phyloP scores from a whole-genome alignment of 345 rosid species.

The Geranium brycei region DNA sequence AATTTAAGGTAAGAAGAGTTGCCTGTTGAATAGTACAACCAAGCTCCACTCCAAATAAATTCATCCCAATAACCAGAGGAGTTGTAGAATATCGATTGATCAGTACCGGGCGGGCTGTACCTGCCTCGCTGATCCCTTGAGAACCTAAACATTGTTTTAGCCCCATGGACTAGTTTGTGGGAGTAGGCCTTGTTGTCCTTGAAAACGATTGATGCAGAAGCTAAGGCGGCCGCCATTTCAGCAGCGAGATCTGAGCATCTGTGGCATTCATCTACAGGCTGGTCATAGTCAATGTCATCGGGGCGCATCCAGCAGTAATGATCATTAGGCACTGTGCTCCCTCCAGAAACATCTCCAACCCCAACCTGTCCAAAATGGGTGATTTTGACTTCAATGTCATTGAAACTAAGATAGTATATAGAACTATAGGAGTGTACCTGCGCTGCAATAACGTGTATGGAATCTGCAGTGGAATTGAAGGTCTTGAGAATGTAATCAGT shows the following conservation, averaged over 20 bases:
- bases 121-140: conserved; percentile 64
- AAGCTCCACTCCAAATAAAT: conserved; percentile 85
- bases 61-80: conserved; percentile 92
- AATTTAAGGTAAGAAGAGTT: conserved; percentile 60
- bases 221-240: conserved; percentile 95
- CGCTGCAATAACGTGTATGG: conserved; percentile 39
- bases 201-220: conserved; percentile 91
- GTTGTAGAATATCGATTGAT: conserved; percentile 58
- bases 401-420: no score
- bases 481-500: conserved; percentile 87
- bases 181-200: conserved; percentile 90
- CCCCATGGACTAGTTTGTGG: conserved; percentile 87
- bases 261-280: conserved; percentile 58
- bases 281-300: conserved; percentile 81
- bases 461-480: conserved; percentile 66
- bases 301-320: conserved; percentile 99
- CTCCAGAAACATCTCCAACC: conserved; percentile 74
- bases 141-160: conserved; percentile 54
- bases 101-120: conserved; percentile 60
- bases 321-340: conserved; percentile 55
- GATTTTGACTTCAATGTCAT: no score
- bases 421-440: conserved; percentile 34
- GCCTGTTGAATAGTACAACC: conserved; percentile 94
- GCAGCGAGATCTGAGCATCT: conserved; percentile 90
- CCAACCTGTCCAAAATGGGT: conserved; percentile 46